Percentiles rank a stretch among this genome's conserved stretches.
These are phyloP conservation scores for Aspergillus viridinutans DNA, from an alignment of 2,329 filamentous ascomycete genomes.

Conservation along the genomic window DNA sequence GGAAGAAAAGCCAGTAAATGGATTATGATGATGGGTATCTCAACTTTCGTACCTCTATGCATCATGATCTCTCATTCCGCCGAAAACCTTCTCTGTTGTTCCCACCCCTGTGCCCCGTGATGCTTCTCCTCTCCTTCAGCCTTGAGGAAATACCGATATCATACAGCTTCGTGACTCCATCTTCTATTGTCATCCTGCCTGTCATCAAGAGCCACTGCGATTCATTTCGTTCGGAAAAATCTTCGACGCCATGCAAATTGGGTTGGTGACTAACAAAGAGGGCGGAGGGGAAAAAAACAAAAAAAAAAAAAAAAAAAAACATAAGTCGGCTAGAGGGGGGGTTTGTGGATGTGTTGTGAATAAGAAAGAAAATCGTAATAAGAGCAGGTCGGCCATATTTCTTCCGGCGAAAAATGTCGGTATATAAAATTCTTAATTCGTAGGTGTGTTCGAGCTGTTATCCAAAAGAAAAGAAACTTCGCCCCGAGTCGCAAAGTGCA, in stretches of 20 bases:
- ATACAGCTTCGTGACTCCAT: neutral
- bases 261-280: neutral
- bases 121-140: neutral
- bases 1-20: slow-evolving; percentile 5
- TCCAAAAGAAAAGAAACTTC: slow-evolving; percentile 2
- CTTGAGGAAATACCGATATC: neutral
- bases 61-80: neutral
- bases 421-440: slow-evolving; percentile 4
- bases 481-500: neutral
- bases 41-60: slow-evolving; percentile 8
- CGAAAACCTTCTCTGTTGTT: neutral
- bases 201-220: neutral
- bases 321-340: neutral
- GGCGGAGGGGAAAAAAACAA: neutral
- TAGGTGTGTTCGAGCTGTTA: neutral
- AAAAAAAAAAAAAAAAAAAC: neutral
- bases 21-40: slow-evolving; percentile 14
- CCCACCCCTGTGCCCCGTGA: neutral
- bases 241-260: neutral
- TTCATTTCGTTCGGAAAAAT: neutral
- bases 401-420: slow-evolving; percentile 1
- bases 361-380: neutral
- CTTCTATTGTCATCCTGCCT: neutral
- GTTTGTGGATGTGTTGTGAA: neutral
- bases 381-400: neutral